Evolutionary conservation across 1,284 basidiomycete species (phyloP), one percentile per base, ranked within the genome.

Genomic region (Coniferiporia weirii): DNA sequence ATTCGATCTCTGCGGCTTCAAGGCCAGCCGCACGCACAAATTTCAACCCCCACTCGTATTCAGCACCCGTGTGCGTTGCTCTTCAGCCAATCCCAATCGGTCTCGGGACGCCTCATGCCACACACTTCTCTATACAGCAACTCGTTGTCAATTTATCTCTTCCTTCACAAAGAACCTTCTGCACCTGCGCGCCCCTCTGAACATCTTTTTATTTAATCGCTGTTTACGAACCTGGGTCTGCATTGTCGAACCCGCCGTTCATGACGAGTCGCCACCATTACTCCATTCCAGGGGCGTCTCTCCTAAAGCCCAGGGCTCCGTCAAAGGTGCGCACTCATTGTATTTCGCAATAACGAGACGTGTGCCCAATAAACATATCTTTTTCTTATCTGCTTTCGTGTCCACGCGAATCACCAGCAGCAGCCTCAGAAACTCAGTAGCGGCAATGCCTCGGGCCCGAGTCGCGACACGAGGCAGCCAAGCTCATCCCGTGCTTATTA

Each of bases 221-320:
- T 36, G 7, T 46, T 56, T 46, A 4, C 44, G 22, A 47, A 34
- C 6, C 36, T 20, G 27, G 54, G 54, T 44, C 46, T 48, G 20
- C n/a, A 45, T 38, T 44, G 34, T 56, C 46, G 44, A 48, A 19
- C 43, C 38, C 27, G 54, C 27, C 12, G 55, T 59, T 40, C 47
- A 61, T 61, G 59, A 43, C 59, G 35, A 57, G 54, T 54, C 59
- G 59, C 51, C 59, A 61, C 59, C 55, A 56, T 35, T 61, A 61
- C 36, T 52, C 54, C 46, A 52, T 61, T 46, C 59, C 59, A 52
- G 59, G 59, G 34, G 59, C 59, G 53, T 61, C 59, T 10, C 49
- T 61, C 34, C 45, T 61, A 15, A 61, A 50, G 46, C 17, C 59
- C 7, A 61, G 48, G 52, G 38, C 47, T 49, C 57, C 59, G 13